These are phyloP conservation scores for Coccomyxa sp. DNA, from an alignment of 139 green algal genomes.

Conservation along the genomic window DNA sequence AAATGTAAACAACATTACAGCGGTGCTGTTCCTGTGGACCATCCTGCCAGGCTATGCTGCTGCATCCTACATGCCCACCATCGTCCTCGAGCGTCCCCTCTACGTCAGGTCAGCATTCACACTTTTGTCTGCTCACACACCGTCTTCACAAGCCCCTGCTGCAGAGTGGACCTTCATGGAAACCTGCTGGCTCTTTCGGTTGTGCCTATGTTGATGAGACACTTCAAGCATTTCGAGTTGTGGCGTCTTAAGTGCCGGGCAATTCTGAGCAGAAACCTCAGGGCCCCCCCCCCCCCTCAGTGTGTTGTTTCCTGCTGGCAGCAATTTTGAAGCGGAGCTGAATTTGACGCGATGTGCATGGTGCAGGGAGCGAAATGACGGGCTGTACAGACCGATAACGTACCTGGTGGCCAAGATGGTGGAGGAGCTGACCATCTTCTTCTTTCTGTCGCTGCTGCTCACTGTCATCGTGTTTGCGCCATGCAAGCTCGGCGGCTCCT, in stretches of 20 bases:
- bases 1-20: conserved; percentile 69
- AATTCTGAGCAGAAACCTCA: too few species aligned
- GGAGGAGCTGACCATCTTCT: conserved; percentile 17
- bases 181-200: not conserved
- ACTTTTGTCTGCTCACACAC: not conserved
- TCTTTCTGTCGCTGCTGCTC: conserved; percentile 25
- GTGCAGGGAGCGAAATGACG: conserved; percentile 64
- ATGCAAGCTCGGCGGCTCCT: conserved; percentile 33
- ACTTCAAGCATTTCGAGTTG: too few species aligned
- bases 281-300: not conserved
- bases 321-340: not conserved
- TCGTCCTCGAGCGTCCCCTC: conserved; percentile 74
- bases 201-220: not conserved
- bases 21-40: conserved; percentile 76
- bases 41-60: conserved; percentile 70
- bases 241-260: too few species aligned
- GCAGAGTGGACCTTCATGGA: not conserved
- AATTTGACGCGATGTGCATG: not conserved
- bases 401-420: conserved; percentile 74
- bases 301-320: not conserved
- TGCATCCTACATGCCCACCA: conserved; percentile 66
- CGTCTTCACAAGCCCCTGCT: not conserved
- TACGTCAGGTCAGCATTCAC: conserved; percentile 43
- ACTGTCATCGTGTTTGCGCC: conserved; percentile 40
- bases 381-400: conserved; percentile 71